Conservation (phyloP, 345 rosid species). For the Aurinia saxatilis region DNA sequence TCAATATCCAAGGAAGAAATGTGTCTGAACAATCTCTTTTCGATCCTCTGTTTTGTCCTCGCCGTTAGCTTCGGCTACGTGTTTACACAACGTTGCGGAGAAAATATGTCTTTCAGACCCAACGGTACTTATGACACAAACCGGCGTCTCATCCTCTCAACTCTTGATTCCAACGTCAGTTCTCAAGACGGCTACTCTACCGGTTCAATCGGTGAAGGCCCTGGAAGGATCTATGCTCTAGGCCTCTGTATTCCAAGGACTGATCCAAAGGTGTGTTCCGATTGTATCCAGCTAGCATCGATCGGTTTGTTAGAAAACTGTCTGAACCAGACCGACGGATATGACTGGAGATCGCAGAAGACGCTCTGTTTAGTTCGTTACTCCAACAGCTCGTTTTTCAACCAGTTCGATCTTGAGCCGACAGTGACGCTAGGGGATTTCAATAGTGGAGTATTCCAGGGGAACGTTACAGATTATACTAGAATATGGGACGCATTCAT, state of each 20-base stretch:
- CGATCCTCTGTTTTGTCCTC: not conserved
- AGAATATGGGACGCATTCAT: constrained; percentile 8
- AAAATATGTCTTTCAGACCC: not conserved
- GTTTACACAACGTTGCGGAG: not conserved
- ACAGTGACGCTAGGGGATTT: not conserved
- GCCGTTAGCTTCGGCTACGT: not conserved
- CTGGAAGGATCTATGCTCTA: constrained; percentile 5
- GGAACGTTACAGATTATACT: not conserved
- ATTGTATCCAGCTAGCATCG: constrained; percentile 22
- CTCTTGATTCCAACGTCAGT: constrained; percentile 18
- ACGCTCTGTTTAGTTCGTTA: constrained; percentile 37
- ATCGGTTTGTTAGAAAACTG: constrained; percentile 9
- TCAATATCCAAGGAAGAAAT: not conserved
- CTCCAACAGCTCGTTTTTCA: constrained; percentile 26
- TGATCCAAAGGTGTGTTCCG: constrained; percentile 12
- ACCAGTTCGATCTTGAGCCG: not conserved
- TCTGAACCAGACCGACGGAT: constrained; percentile 31
- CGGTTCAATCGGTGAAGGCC: constrained; percentile 16
- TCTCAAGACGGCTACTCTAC: constrained; percentile 19
- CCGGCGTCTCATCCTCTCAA: constrained; percentile 23
- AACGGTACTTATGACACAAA: constrained; percentile 13
- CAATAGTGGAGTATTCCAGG: not conserved
- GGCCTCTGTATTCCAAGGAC: constrained; percentile 28
- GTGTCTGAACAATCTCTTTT: not conserved
- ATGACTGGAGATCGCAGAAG: constrained; percentile 15